Evolutionary conservation across 352 stramenopile genomes (phyloP).

Genomic region (Pythium aquatile): DNA sequence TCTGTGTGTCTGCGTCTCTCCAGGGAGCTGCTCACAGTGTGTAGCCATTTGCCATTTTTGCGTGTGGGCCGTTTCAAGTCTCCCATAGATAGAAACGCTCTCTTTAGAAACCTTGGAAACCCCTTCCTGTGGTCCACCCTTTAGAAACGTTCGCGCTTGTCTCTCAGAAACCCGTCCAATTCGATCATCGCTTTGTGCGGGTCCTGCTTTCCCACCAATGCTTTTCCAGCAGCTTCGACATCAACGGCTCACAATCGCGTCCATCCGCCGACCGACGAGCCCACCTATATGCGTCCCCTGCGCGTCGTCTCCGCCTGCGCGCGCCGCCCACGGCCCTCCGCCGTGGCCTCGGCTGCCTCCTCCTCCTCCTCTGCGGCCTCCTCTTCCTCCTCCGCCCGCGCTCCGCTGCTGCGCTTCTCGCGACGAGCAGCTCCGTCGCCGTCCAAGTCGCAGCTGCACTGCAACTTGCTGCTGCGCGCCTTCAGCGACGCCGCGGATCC

Average conservation of each 20-base stretch:
- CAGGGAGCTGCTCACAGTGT: not conserved
- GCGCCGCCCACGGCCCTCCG: constrained; percentile 8
- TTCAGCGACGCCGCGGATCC: constrained; percentile 40
- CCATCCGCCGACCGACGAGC: not conserved
- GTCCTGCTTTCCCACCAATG: constrained; percentile 25
- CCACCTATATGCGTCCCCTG: constrained; percentile 4
- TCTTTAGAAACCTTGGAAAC: not conserved
- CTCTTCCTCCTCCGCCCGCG: not conserved
- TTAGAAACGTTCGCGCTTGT: not conserved
- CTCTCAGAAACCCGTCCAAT: constrained; percentile 2
- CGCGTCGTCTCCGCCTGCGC: constrained; percentile 14
- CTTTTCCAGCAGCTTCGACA: constrained; percentile 25
- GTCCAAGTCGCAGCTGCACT: not conserved
- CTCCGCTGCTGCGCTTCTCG: not conserved
- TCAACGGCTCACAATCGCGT: constrained; percentile 2
- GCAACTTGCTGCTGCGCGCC: constrained; percentile 34
- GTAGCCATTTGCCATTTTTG: constrained; percentile 2
- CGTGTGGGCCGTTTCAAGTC: not conserved
- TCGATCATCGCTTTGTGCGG: constrained; percentile 16
- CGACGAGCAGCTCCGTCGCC: not conserved
- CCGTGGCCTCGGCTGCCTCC: not conserved
- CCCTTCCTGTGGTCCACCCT: constrained; percentile 15
- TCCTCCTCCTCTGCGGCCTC: not conserved
- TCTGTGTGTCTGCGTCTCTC: not conserved
- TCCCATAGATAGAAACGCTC: constrained; percentile 12